Evolutionary conservation across 2,329 filamentous ascomycete species (phyloP).

Genomic region (Geosmithia putterillii): DNA sequence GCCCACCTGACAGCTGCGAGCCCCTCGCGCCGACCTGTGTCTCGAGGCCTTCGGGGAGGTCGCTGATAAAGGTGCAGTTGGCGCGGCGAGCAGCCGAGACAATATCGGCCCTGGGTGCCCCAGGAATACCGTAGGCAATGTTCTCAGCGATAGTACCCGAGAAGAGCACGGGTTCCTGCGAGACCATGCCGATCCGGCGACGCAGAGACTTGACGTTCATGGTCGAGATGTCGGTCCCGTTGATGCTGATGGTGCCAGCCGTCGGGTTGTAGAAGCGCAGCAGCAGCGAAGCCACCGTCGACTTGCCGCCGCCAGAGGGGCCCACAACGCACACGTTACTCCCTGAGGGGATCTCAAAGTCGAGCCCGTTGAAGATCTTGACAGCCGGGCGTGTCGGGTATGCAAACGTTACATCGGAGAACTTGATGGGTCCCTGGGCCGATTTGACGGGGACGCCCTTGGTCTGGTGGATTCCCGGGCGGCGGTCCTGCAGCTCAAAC

Average conservation of each 20-base stretch:
- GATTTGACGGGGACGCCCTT: slow-evolving; percentile 67
- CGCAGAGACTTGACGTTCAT: slow-evolving; percentile 93
- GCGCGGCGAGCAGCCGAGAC: slow-evolving; percentile 78
- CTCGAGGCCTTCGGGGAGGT: slow-evolving; percentile 91
- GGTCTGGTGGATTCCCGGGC: slow-evolving; percentile 78
- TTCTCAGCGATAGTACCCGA: slow-evolving; percentile 78
- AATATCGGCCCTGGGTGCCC: slow-evolving; percentile 69
- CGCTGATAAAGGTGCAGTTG: slow-evolving; percentile 92
- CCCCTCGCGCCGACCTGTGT: slow-evolving; percentile 87
- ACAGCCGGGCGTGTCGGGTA: slow-evolving; percentile 93
- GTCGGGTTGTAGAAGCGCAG: slow-evolving; percentile 85
- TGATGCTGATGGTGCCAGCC: slow-evolving; percentile 65
- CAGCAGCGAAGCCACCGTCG: slow-evolving; percentile 83
- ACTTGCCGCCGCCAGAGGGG: slow-evolving; percentile 91
- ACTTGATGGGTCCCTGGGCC: slow-evolving; percentile 79
- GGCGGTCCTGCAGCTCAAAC: slow-evolving; percentile 88
- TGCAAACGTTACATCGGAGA: slow-evolving; percentile 74
- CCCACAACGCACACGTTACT: slow-evolving; percentile 95
- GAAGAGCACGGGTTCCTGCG: slow-evolving; percentile 89
- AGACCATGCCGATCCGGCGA: slow-evolving; percentile 86
- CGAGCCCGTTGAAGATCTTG: slow-evolving; percentile 75
- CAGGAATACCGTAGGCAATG: slow-evolving; percentile 80
- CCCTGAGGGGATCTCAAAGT: slow-evolving; percentile 85
- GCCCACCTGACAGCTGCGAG: slow-evolving; percentile 86
- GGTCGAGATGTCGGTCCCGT: slow-evolving; percentile 66